Conservation (phyloP, 768 basidiomycete genomes). For the Pisolithus tinctorius region DNA sequence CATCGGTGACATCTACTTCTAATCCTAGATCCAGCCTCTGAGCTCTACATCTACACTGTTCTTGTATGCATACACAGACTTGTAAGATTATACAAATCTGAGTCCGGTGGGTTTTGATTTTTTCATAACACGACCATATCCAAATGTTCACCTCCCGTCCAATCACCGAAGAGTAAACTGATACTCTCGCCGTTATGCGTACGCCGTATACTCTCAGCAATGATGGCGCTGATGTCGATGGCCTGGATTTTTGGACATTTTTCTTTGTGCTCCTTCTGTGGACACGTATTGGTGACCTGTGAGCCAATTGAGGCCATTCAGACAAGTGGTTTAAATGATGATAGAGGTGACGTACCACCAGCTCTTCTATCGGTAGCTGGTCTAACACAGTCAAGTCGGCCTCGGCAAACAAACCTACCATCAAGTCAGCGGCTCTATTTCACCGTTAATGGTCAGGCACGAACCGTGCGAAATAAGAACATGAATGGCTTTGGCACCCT, state of each 20-base stretch:
- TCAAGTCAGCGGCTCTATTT: constrained; percentile 4
- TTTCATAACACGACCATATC: constrained; percentile 20
- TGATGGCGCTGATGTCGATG: constrained; percentile 85
- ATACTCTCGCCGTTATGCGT: constrained; percentile 95
- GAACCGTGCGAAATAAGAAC: constrained; percentile 90
- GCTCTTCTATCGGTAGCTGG: constrained; percentile 68
- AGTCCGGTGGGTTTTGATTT: neutral
- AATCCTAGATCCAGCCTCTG: too few species aligned
- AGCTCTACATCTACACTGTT: neutral
- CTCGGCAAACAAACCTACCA: constrained; percentile 72
- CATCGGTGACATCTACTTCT: too few species aligned
- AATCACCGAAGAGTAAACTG: constrained; percentile 80
- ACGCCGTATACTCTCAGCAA: constrained; percentile 93
- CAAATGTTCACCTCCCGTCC: constrained; percentile 44
- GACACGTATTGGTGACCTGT: constrained; percentile 93
- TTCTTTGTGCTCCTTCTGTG: constrained; percentile 63
- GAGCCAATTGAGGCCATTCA: constrained; percentile 3
- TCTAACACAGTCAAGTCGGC: constrained; percentile 62
- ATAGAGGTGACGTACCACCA: constrained; percentile 56
- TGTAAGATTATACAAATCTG: neutral
- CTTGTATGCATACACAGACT: neutral
- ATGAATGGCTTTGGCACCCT: constrained; percentile 81
- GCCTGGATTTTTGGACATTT: constrained; percentile 73
- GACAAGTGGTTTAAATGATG: neutral
- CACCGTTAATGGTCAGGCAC: constrained; percentile 10